Evolutionary conservation across 2,329 filamentous ascomycete genomes (phyloP).

Genomic region (Aschersonia sp.): DNA sequence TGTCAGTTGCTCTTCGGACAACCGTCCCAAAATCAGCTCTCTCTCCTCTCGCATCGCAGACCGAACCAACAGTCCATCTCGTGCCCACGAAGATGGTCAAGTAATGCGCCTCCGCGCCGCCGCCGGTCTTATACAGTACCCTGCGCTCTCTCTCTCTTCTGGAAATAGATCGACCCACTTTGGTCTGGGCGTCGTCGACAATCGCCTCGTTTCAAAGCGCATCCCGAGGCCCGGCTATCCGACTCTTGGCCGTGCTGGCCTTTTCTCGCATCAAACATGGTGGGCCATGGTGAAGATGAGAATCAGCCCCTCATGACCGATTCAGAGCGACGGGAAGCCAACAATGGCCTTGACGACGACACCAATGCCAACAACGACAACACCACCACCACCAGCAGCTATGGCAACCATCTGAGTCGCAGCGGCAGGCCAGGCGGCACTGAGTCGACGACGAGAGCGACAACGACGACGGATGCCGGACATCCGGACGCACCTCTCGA

Average conservation of each 20-base stretch:
- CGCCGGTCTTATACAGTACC: neutral
- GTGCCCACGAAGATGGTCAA: neutral
- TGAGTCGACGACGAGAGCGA: neutral
- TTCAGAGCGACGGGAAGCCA: conserved; percentile 15
- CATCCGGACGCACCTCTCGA: conserved; percentile 29
- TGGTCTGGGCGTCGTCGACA: neutral
- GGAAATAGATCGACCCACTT: neutral
- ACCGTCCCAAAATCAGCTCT: too few species aligned
- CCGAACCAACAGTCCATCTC: too few species aligned
- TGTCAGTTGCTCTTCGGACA: too few species aligned
- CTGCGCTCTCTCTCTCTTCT: neutral
- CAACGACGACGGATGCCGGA: conserved; percentile 7
- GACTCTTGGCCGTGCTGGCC: neutral
- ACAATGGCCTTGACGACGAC: conserved; percentile 9
- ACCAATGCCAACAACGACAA: too few species aligned
- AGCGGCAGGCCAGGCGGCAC: too few species aligned
- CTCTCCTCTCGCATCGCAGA: too few species aligned
- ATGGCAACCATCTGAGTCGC: too few species aligned
- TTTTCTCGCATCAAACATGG: conserved; percentile 13
- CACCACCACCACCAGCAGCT: too few species aligned
- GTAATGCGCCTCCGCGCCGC: neutral
- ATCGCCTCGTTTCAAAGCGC: neutral
- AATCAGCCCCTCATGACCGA: conserved; percentile 23
- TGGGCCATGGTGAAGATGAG: conserved; percentile 17
- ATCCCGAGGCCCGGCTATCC: neutral